A percentile compares a stretch with the other conserved stretches of the same genome.
These are phyloP conservation scores for Colletotrichum neosansevieriae DNA, from an alignment of 2,329 filamentous ascomycete species.

Conservation along the genomic window DNA sequence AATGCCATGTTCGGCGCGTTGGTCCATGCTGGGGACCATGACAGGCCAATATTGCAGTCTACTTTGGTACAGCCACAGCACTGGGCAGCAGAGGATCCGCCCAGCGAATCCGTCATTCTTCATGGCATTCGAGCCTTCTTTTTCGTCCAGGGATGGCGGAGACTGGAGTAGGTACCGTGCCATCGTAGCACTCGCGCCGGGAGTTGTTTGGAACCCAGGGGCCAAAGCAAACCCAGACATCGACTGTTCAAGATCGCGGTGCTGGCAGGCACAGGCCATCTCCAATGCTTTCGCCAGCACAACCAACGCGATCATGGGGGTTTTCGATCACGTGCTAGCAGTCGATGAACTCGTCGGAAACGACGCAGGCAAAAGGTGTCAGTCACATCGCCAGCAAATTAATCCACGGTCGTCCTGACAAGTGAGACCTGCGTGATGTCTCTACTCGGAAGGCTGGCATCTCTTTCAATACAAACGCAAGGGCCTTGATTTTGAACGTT, in stretches of 20 bases:
- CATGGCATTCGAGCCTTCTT: conserved; percentile 1
- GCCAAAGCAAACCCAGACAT: background rate
- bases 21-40: background rate
- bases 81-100: conserved; percentile 17
- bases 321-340: conserved; percentile 13
- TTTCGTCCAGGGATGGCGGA: conserved; percentile 18
- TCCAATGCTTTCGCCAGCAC: background rate
- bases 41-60: conserved; percentile 1
- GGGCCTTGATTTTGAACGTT: background rate
- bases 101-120: background rate
- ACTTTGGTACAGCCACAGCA: conserved; percentile 21
- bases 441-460: background rate
- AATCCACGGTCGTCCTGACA: background rate
- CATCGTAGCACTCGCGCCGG: conserved; percentile 23
- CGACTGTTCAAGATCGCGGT: conserved; percentile 15
- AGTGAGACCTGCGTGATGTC: conserved; percentile 4
- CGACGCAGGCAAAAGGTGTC: background rate
- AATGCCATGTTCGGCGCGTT: conserved; percentile 4
- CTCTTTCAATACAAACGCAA: conserved; percentile 1
- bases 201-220: conserved; percentile 4
- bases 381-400: conserved; percentile 7
- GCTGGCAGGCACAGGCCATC: conserved; percentile 1
- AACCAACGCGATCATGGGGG: too few species aligned
- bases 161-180: conserved; percentile 32
- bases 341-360: too few species aligned